Evolutionary conservation across 495 filamentous ascomycete genomes (phyloP), one percentile per base, ranked within the genome.

Genomic region (Viridothelium virens): DNA sequence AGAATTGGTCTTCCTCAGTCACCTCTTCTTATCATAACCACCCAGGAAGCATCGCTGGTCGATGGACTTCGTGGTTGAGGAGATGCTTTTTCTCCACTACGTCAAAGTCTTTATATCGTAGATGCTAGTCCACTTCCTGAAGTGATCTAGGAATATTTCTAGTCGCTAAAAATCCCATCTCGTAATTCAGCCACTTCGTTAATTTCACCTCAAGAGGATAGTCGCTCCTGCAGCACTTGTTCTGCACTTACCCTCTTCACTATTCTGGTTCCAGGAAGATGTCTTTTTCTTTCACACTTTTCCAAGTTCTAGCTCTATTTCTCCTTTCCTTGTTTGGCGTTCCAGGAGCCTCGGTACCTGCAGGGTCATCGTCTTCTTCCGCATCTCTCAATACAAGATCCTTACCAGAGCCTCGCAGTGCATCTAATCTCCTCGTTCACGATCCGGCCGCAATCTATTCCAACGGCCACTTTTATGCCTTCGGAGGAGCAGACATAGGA

Each of bases 391-490:
- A 59, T 9, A 59, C 4, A 34, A 36, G 14, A 33, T 34, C 53
- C 31, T 59, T 4, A 34, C 31, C 48, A 14, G 12, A 5, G 10
- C 11, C 31, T 59, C 53, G 6, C 36, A 59, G 53, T 33, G 10
- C 53, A 7, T 7, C 4, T 34, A 36, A 36, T 4, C 53, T 59
- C 53, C 18, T 59, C 31, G 53, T 59, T 36, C 53, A 59, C 31
- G 53, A 59, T 2, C 53, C 53, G 4, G 53, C 25, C 25, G 53
- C 53, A 18, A 36, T 59, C 18, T 59, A 36, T 18, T 59, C 31
- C 7, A 59, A 59, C 25, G 53, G 53, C 31, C 53, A 59, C 36
- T 59, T 9, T 31, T 59, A 59, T 59, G 53, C 36, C 31, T 59
- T 59, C 18, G 53, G 5, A 7, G 53, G 53, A 34, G 53, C 53